Percentiles rank a stretch among this genome's conserved stretches.
Evolutionary conservation across 2,329 filamentous ascomycete genomes (phyloP).

Genomic region (Lasiodiplodia gonubiensis): DNA sequence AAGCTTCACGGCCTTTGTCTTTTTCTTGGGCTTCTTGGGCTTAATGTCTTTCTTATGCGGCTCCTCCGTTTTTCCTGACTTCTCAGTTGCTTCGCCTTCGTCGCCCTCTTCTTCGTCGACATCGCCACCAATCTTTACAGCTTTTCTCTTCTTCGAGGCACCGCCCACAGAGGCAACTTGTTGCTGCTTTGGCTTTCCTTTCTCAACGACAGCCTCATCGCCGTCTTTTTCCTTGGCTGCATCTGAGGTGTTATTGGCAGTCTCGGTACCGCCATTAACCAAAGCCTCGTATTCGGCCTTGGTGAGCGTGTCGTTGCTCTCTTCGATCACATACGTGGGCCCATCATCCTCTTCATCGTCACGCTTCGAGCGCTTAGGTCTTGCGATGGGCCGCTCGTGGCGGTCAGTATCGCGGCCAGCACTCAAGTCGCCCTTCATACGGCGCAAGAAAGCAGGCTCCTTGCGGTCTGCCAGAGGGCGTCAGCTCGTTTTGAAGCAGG

Average conservation of each 20-base stretch:
- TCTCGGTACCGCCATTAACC: conserved; percentile 33
- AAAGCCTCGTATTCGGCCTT: conserved; percentile 58
- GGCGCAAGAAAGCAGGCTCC: conserved; percentile 54
- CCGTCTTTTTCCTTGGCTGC: conserved; percentile 26
- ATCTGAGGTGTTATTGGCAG: conserved; percentile 21
- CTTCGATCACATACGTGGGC: conserved; percentile 76
- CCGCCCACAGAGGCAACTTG: conserved; percentile 43
- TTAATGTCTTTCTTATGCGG: conserved; percentile 34
- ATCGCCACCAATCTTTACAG: conserved; percentile 40
- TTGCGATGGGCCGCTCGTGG: conserved; percentile 52
- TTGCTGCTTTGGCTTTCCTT: conserved; percentile 30
- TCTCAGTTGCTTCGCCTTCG: conserved; percentile 31
- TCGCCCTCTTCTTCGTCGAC: conserved; percentile 37
- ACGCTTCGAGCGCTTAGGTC: conserved; percentile 54
- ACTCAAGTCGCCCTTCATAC: conserved; percentile 60
- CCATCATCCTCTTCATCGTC: conserved; percentile 76
- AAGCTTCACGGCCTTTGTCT: conserved; percentile 44
- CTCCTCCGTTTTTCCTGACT: conserved; percentile 22
- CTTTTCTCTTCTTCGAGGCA: conserved; percentile 46
- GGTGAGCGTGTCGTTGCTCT: conserved; percentile 66
- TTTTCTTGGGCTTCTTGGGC: conserved; percentile 45
- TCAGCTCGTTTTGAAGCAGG: neutral
- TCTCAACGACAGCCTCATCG: neutral
- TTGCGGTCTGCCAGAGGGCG: conserved; percentile 54
- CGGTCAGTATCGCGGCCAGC: conserved; percentile 51